Evolutionary conservation across 352 stramenopile genomes (phyloP).

Genomic region (Pythium insidiosum): DNA sequence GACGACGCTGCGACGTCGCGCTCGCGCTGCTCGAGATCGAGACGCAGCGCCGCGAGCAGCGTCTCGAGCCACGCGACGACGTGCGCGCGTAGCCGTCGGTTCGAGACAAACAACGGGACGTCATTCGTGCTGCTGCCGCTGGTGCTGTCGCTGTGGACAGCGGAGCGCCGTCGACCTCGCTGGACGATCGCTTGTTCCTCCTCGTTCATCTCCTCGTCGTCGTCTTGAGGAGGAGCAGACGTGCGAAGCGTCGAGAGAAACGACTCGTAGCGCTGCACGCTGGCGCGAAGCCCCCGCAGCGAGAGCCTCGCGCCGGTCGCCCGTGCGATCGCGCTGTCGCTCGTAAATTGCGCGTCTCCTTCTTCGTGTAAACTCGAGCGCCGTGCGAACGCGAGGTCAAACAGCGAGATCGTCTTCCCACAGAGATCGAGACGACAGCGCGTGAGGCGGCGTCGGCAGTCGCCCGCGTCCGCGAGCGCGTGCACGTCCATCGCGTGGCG

Average conservation of each 20-base stretch:
- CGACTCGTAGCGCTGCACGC: constrained; percentile 1
- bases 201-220: neutral
- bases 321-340: neutral
- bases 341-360: no score
- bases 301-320: neutral
- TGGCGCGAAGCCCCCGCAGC: constrained; percentile 8
- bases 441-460: constrained; percentile 27
- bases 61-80: constrained; percentile 12
- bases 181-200: constrained; percentile 1
- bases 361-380: no score
- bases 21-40: neutral
- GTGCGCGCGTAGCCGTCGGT: no score
- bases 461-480: constrained; percentile 26
- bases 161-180: no score
- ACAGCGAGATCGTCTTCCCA: constrained; percentile 48
- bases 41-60: neutral
- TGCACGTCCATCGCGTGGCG: constrained; percentile 39
- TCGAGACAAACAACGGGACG: no score
- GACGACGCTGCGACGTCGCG: neutral
- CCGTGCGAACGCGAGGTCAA: constrained; percentile 13
- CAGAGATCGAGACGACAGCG: constrained; percentile 55
- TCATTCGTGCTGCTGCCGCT: no score
- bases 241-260: no score
- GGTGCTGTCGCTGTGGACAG: no score
- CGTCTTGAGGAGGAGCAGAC: no score